Conservation (phyloP, 2,329 filamentous ascomycete species). For the Fulvia fulva region DNA sequence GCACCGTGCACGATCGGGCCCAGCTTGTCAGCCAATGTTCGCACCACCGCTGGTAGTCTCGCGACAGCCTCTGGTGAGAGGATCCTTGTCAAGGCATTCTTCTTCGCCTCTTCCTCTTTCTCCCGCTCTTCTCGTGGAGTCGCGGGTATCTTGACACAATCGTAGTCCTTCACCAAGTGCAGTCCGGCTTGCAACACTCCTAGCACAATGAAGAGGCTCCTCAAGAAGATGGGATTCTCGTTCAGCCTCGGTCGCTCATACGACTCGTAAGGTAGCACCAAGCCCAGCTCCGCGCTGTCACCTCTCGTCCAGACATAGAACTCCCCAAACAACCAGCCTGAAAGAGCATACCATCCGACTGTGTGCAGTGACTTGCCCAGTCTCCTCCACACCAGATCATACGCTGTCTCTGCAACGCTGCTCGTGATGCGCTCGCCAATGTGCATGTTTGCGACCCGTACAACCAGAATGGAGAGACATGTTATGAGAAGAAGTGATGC, state of each 20-base stretch:
- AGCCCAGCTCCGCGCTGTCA: constrained; percentile 58
- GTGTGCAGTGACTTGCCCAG: constrained; percentile 41
- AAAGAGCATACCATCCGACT: constrained; percentile 70
- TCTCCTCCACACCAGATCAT: constrained; percentile 39
- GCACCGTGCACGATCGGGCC: constrained; percentile 15
- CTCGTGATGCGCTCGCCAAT: constrained; percentile 58
- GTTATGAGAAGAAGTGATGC: constrained; percentile 71
- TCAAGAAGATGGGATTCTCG: constrained; percentile 78
- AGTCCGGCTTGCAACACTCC: constrained; percentile 64
- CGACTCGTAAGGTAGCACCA: constrained; percentile 64
- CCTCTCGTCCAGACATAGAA: constrained; percentile 70
- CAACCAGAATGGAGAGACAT: constrained; percentile 72
- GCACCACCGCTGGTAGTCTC: constrained; percentile 11
- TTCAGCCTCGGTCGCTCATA: constrained; percentile 74
- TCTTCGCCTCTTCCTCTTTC: not conserved
- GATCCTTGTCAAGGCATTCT: not conserved
- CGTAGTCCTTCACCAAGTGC: constrained; percentile 71
- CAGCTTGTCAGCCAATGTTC: constrained; percentile 4
- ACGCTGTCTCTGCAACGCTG: constrained; percentile 63
- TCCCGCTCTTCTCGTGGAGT: constrained; percentile 11
- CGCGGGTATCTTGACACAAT: constrained; percentile 56
- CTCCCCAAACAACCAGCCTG: constrained; percentile 74
- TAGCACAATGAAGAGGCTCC: constrained; percentile 64
- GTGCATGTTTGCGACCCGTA: constrained; percentile 60
- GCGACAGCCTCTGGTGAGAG: constrained; percentile 2